These are phyloP conservation scores for Alternaria postmessia DNA, from an alignment of 2,329 filamentous ascomycete genomes.

Conservation along the genomic window DNA sequence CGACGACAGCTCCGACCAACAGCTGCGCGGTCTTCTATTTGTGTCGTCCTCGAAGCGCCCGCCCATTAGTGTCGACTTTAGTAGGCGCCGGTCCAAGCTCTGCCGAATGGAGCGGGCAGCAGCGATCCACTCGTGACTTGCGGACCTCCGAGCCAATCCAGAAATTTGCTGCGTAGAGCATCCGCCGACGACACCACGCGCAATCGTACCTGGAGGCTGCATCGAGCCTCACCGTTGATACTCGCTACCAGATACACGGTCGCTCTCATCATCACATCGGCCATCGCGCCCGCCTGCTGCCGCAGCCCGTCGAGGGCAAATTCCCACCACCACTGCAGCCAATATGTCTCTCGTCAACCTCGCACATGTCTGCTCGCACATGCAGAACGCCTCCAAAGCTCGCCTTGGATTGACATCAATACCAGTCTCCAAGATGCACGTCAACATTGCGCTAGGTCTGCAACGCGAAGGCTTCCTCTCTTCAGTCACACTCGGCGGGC, in stretches of 20 bases:
- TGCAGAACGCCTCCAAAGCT: constrained; percentile 88
- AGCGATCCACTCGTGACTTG: constrained; percentile 31
- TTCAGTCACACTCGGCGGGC: constrained; percentile 77
- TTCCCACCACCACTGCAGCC: constrained; percentile 23
- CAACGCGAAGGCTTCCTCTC: constrained; percentile 85
- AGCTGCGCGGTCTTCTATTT: constrained; percentile 42
- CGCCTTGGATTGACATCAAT: constrained; percentile 85
- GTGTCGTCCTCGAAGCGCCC: constrained; percentile 47
- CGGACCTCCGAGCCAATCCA: constrained; percentile 39
- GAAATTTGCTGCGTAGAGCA: constrained; percentile 40
- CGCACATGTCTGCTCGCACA: constrained; percentile 83
- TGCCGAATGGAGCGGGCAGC: constrained; percentile 20
- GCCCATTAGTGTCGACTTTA: constrained; percentile 25
- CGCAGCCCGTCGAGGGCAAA: constrained; percentile 42
- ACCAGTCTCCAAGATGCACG: constrained; percentile 80
- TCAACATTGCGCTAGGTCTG: constrained; percentile 76
- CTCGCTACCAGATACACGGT: background rate
- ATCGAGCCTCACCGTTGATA: constrained; percentile 11
- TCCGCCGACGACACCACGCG: constrained; percentile 27
- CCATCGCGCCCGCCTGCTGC: constrained; percentile 21
- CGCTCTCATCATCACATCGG: background rate
- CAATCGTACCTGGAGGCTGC: constrained; percentile 33
- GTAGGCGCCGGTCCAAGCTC: constrained; percentile 30
- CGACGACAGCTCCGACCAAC: constrained; percentile 25
- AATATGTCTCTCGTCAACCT: constrained; percentile 78